Conservation (phyloP, 2,329 filamentous ascomycete genomes). For the Penicillium sclerotigenum region DNA sequence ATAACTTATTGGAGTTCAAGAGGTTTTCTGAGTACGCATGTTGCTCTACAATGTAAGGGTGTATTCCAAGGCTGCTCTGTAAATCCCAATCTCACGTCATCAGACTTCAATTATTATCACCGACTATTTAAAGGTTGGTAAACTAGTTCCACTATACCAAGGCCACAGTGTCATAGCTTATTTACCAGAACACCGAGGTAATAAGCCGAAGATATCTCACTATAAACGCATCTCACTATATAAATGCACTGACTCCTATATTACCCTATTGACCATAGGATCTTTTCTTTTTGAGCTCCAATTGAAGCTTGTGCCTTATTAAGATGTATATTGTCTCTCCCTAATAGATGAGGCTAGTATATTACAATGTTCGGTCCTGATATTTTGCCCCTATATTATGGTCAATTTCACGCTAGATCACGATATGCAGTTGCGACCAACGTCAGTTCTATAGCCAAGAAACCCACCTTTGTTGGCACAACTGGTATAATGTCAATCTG, state of each 20-base stretch:
- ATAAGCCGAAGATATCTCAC: background rate
- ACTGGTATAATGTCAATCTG: background rate
- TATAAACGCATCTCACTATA: background rate
- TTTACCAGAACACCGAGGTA: background rate
- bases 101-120: background rate
- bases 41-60: background rate
- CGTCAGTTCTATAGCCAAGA: background rate
- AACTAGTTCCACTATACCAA: background rate
- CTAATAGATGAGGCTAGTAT: background rate
- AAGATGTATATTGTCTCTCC: background rate
- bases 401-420: background rate
- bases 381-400: background rate
- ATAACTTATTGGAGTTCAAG: background rate
- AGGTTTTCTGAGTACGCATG: background rate
- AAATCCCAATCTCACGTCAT: background rate
- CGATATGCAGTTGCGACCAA: background rate
- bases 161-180: background rate
- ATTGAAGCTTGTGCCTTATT: background rate
- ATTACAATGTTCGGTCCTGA: background rate
- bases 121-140: background rate
- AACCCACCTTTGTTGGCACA: rapidly evolving
- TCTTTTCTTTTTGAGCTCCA: background rate
- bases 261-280: too few species aligned
- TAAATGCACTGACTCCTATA: background rate
- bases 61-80: background rate